Percentiles rank a stretch among this genome's conserved stretches.
Evolutionary conservation across 2,329 filamentous ascomycete species (phyloP).

Genomic region (Byssoonygena ceratinophila): DNA sequence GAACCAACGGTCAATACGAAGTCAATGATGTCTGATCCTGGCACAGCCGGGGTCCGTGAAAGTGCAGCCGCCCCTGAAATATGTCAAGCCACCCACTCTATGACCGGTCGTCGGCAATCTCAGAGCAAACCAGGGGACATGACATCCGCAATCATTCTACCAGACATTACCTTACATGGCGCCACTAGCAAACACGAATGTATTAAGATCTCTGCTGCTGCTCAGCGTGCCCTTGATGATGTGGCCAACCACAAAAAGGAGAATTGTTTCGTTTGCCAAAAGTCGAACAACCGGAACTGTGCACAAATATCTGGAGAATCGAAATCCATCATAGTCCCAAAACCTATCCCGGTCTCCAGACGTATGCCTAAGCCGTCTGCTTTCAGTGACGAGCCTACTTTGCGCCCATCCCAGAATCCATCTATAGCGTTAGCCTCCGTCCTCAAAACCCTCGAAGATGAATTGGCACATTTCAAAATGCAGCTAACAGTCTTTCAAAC

Average conservation of each 20-base stretch:
- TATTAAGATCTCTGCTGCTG: conserved; percentile 29
- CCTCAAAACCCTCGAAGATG: conserved; percentile 70
- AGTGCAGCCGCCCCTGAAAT: not conserved
- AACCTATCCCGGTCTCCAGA: conserved; percentile 42
- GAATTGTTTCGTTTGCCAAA: conserved; percentile 48
- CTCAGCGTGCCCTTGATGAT: conserved; percentile 34
- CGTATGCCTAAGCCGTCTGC: conserved; percentile 32
- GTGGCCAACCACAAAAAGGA: conserved; percentile 42
- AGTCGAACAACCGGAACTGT: conserved; percentile 19
- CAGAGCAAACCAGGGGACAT: conserved; percentile 41
- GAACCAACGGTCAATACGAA: not conserved
- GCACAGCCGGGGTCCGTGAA: not conserved
- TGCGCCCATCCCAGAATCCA: conserved; percentile 56
- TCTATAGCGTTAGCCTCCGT: conserved; percentile 67
- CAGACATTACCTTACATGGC: conserved; percentile 48
- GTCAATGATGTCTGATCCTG: not conserved
- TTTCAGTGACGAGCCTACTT: conserved; percentile 46
- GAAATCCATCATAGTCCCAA: conserved; percentile 37
- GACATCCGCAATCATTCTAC: conserved; percentile 55
- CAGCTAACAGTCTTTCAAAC: conserved; percentile 53
- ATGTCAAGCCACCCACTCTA: not conserved
- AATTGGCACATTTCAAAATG: conserved; percentile 64
- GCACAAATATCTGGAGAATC: conserved; percentile 15
- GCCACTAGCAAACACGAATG: conserved; percentile 19
- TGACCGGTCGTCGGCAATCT: conserved; percentile 38